phyloP scores from a whole-genome alignment of 148 eudicot species.

The Fagopyrum esculentum region DNA sequence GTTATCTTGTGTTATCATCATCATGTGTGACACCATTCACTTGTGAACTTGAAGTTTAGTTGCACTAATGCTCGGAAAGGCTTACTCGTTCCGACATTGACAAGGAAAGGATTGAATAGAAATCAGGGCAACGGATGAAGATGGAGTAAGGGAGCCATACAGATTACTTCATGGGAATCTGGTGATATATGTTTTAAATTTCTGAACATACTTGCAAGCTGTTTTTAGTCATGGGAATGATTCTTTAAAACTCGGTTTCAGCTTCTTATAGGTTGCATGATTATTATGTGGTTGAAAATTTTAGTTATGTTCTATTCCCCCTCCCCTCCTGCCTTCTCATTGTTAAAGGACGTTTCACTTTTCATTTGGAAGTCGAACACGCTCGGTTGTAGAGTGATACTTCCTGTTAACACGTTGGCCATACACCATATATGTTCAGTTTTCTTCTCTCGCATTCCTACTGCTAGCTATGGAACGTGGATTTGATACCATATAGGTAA shows the following conservation, averaged over 20 bases:
- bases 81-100: neutral
- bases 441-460: neutral
- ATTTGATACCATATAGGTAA: neutral
- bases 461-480: neutral
- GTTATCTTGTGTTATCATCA: neutral
- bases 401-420: neutral
- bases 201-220: neutral
- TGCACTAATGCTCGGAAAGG: neutral
- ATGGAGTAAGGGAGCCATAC: neutral
- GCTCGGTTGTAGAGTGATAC: neutral
- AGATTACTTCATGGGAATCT: neutral
- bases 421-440: neutral
- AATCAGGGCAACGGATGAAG: neutral
- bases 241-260: neutral
- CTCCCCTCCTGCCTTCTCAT: neutral
- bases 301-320: neutral
- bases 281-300: neutral
- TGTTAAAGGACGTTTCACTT: neutral
- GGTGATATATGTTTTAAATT: neutral
- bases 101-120: neutral
- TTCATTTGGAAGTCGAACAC: neutral
- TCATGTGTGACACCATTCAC: neutral
- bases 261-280: neutral
- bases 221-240: neutral
- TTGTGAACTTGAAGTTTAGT: neutral